Evolutionary conservation across 179 eudicot genomes (phyloP).

Genomic region (Camellia oleifera): DNA sequence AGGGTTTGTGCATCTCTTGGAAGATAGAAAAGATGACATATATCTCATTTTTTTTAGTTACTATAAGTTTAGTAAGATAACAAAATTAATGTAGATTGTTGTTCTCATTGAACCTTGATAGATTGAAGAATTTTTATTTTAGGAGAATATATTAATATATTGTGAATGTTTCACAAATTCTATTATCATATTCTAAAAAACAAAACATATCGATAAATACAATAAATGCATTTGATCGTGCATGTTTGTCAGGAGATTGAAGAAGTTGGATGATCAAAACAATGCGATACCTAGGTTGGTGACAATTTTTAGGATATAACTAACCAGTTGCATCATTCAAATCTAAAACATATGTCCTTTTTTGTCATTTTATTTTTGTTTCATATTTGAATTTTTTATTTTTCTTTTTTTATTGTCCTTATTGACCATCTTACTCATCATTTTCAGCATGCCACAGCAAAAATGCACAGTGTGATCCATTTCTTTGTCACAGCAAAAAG

Average conservation of each 20-base stretch:
- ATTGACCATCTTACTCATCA: not conserved
- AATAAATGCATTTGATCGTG: no score
- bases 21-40: not conserved
- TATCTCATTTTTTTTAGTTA: no score
- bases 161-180: no score
- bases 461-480: not conserved
- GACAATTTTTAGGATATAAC: slow-evolving; percentile 1
- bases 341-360: not conserved
- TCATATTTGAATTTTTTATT: not conserved
- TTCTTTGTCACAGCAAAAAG: not conserved
- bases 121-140: no score
- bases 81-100: no score
- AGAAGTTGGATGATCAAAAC: not conserved
- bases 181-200: no score
- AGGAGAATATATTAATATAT: no score
- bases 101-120: no score
- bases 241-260: not conserved
- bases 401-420: not conserved
- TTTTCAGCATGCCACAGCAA: not conserved
- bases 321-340: not conserved
- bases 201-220: no score
- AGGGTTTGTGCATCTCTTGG: not conserved
- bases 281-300: not conserved
- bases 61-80: no score
- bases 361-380: not conserved